Conservation (phyloP, 1,284 basidiomycete genomes). For the Heimioporus retisporus region DNA sequence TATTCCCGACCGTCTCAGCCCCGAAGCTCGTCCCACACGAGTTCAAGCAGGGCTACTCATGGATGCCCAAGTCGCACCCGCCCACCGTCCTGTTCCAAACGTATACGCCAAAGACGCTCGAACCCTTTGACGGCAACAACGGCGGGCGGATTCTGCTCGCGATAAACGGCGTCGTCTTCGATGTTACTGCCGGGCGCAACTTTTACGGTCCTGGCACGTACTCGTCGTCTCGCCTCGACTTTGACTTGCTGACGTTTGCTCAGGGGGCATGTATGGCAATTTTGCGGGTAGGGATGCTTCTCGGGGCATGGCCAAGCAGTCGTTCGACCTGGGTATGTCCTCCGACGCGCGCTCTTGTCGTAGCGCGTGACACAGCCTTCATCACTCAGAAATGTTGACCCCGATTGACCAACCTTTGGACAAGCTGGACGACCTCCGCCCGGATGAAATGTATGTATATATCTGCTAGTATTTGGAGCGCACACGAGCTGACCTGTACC, state of each 20-base stretch:
- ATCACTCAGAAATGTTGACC: constrained; percentile 86
- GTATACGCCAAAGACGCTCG: constrained; percentile 82
- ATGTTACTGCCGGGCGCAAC: constrained; percentile 88
- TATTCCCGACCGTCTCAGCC: constrained; percentile 71
- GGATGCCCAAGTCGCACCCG: constrained; percentile 86
- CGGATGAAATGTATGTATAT: constrained; percentile 82
- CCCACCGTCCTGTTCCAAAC: constrained; percentile 80
- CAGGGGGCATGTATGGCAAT: constrained; percentile 95
- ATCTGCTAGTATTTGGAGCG: background rate
- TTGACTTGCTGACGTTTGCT: constrained; percentile 3
- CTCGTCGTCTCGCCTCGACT: constrained; percentile 9
- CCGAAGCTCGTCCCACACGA: constrained; percentile 67
- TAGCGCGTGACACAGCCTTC: constrained; percentile 6
- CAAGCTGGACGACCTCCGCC: constrained; percentile 80
- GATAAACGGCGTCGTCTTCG: constrained; percentile 91
- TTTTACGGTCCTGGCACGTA: constrained; percentile 94
- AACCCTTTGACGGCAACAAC: constrained; percentile 74
- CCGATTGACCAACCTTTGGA: constrained; percentile 90
- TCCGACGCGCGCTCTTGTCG: background rate
- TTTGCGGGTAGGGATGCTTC: constrained; percentile 97
- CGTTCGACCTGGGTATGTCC: constrained; percentile 85
- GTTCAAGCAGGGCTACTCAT: constrained; percentile 86
- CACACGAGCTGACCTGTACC: constrained; percentile 15
- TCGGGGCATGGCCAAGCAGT: constrained; percentile 97
- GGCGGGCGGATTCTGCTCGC: constrained; percentile 85